phyloP scores from a whole-genome alignment of 2,329 filamentous ascomycete genomes.

The Beauveria pseudobassiana region DNA sequence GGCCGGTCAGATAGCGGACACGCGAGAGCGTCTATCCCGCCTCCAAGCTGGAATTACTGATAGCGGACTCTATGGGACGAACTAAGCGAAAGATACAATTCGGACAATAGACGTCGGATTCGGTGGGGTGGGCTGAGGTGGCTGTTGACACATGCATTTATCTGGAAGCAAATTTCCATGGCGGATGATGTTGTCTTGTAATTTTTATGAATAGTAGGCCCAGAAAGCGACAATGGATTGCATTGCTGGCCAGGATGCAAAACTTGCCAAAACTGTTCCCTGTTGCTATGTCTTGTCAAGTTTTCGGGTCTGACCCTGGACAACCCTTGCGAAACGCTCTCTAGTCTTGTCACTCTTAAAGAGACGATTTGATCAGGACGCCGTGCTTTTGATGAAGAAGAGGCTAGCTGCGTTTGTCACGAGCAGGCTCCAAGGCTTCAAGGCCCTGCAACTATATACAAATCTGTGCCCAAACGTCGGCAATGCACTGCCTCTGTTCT shows the following conservation, averaged over 20 bases:
- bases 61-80: conserved; percentile 20
- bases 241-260: background rate
- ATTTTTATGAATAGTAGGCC: background rate
- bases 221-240: background rate
- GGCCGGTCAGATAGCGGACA: conserved; percentile 36
- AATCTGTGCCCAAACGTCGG: background rate
- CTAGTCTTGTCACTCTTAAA: no score
- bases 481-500: background rate
- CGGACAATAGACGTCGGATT: background rate
- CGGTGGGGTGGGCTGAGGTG: background rate
- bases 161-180: background rate
- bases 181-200: background rate
- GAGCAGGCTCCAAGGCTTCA: background rate
- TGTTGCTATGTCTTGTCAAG: background rate
- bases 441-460: conserved; percentile 2
- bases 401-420: background rate
- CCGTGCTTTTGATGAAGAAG: background rate
- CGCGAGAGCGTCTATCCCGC: conserved; percentile 32
- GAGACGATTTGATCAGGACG: background rate
- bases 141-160: background rate
- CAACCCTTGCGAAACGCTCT: background rate
- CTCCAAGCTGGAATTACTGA: conserved; percentile 34
- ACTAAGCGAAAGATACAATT: background rate
- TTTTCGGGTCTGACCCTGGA: no score
- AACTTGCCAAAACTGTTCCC: background rate